Evolutionary conservation across 257 asterid genomes (phyloP).

Genomic region (Lithospermum erythrorhizon): DNA sequence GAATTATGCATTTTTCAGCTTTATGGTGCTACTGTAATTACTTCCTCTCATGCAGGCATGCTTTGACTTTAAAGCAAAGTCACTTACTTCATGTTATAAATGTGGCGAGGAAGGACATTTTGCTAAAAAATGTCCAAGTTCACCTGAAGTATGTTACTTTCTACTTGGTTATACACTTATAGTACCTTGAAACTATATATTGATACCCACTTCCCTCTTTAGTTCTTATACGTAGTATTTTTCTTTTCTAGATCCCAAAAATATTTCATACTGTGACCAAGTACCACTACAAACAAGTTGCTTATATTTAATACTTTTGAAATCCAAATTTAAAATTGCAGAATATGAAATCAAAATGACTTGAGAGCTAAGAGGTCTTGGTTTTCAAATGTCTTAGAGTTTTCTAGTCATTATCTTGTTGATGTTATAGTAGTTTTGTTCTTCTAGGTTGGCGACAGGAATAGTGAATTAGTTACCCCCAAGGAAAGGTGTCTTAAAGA

Average conservation of each 20-base stretch:
- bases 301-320: too few species aligned
- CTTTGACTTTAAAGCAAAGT: slow-evolving; percentile 20
- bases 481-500: not conserved
- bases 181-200: not conserved
- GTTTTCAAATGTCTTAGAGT: not conserved
- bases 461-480: not conserved
- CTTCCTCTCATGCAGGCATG: slow-evolving; percentile 43
- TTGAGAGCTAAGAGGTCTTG: not conserved
- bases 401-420: not conserved
- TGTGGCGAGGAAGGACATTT: slow-evolving; percentile 80
- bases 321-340: not conserved
- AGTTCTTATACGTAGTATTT: too few species aligned
- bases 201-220: not conserved
- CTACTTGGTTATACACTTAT: not conserved
- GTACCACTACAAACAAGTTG: too few species aligned
- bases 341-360: too few species aligned
- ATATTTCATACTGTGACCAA: too few species aligned
- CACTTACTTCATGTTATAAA: slow-evolving; percentile 47
- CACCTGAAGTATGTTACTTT: slow-evolving; percentile 27
- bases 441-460: not conserved
- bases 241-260: too few species aligned
- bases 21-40: not conserved
- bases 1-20: not conserved
- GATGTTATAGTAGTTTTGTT: not conserved
- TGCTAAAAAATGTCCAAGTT: slow-evolving; percentile 75